Base-by-base conservation (phyloP, 352 stramenopile species). In the Globisporangium solare region DNA sequence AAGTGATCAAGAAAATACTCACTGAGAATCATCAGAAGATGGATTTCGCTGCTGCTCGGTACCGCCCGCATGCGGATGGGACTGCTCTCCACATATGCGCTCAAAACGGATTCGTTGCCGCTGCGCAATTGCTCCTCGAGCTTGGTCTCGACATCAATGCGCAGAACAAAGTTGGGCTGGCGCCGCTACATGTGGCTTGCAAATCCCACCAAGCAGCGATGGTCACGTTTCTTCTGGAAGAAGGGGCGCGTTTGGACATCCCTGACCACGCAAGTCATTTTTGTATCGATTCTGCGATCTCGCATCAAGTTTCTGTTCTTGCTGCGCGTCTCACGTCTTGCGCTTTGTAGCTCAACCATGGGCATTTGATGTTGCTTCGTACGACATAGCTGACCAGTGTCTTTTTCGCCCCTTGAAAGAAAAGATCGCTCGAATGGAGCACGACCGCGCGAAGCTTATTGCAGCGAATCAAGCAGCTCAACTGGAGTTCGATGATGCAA, bases 101-200 rank as follows among this genome's bases (percentile, higher is more conserved):
- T 0, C 75, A 88, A 47, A 68, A 78, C n/a, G 73, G 77, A 10
- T 70, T 79, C 21, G 32, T 74, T 18, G 41, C 41, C 3, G 70
- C 71, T 27, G 77, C 74, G 17, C 65, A 68, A 51, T 43, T 84
- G 56, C 53, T 86, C 54, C 58, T 88, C 35, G 71, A 72, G 13
- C 52, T 70, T 21, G 61, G 57, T 2, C 52, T 86, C 17, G 54
- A 74, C 22, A 40, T 79, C 22, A 63, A 69, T 18, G 51, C 57
- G 17, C 71, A 68, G 24, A 84, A 84, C 60, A 88, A 83, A 63
- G 74, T 86, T 11, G 74, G 77, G 2, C 74, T 71, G 17, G 86
- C 77, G 22, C 63, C 77, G 8, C 51, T 88, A 18, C 73, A 88
- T 41, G 61, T 88, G 8, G 77, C 77, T 11, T 84, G 77, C 58